Conservation (phyloP, 768 basidiomycete genomes). For the Boletus tylopilopsis region DNA sequence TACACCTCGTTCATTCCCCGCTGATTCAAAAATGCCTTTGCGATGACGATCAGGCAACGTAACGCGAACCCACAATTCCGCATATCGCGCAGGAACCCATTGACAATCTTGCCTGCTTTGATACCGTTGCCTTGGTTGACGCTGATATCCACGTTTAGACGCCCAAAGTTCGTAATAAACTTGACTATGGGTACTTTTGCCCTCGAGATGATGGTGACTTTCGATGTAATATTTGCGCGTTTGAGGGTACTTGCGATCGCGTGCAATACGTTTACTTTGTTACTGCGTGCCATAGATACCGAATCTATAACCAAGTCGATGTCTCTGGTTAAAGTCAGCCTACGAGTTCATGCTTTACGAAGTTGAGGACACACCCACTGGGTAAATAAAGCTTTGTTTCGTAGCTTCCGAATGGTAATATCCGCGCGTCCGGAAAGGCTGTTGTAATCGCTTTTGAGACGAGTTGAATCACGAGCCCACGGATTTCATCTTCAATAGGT, state of each 20-base stretch:
- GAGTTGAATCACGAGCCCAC: slow-evolving; percentile 64
- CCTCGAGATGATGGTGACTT: slow-evolving; percentile 85
- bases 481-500: slow-evolving; percentile 78
- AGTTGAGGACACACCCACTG: slow-evolving; percentile 59
- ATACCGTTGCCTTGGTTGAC: slow-evolving; percentile 89
- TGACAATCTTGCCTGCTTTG: slow-evolving; percentile 72
- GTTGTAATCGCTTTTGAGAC: slow-evolving; percentile 62
- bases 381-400: slow-evolving; percentile 94
- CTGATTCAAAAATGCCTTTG: slow-evolving; percentile 87
- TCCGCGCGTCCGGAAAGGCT: slow-evolving; percentile 75
- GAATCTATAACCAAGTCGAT: slow-evolving; percentile 94
- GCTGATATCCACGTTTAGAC: slow-evolving; percentile 89
- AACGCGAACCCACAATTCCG: slow-evolving; percentile 56
- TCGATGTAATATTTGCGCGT: slow-evolving; percentile 66
- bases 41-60: slow-evolving; percentile 80
- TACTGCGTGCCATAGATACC: slow-evolving; percentile 63
- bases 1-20: slow-evolving; percentile 98
- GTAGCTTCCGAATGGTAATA: slow-evolving; percentile 89
- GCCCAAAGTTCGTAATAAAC: slow-evolving; percentile 78
- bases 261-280: slow-evolving; percentile 67
- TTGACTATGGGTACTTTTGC: slow-evolving; percentile 98
- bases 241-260: slow-evolving; percentile 77
- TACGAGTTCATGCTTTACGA: background rate
- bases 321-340: slow-evolving; percentile 53
- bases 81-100: slow-evolving; percentile 70